Conservation (phyloP, 179 eudicot species). For the Beta lomatogona region DNA sequence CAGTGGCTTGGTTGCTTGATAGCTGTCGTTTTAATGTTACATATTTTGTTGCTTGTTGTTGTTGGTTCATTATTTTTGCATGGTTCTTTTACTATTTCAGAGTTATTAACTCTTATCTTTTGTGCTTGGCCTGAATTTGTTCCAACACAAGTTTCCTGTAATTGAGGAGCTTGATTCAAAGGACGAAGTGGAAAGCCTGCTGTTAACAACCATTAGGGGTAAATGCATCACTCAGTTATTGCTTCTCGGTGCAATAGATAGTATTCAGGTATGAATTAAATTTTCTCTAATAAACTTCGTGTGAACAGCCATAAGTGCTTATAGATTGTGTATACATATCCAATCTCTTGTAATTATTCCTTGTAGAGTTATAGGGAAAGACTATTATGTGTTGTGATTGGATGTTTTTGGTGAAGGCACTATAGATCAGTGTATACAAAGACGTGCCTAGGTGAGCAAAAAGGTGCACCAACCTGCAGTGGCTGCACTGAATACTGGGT, state of each 20-base stretch:
- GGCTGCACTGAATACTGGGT: not conserved
- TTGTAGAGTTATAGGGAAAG: not conserved
- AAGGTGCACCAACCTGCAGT: not conserved
- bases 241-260: constrained; percentile 82
- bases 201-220: constrained; percentile 74
- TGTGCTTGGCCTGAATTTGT: constrained; percentile 26
- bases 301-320: not conserved
- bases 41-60: not conserved
- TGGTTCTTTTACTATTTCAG: not conserved
- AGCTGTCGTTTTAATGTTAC: not conserved
- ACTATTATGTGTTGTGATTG: not conserved
- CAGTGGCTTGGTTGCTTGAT: not conserved
- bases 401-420: not conserved
- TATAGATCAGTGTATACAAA: not conserved
- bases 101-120: constrained; percentile 16
- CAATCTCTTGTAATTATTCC: not conserved
- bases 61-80: not conserved
- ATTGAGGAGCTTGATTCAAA: constrained; percentile 47
- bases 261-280: constrained; percentile 70
- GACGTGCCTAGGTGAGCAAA: not conserved
- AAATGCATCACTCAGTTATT: constrained; percentile 90
- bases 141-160: constrained; percentile 47
- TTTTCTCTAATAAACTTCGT: constrained; percentile 3
- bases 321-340: constrained; percentile 2
- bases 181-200: constrained; percentile 68